These are phyloP conservation scores for Alnus glutinosa DNA, from an alignment of 306 rosid genomes.

Conservation along the genomic window DNA sequence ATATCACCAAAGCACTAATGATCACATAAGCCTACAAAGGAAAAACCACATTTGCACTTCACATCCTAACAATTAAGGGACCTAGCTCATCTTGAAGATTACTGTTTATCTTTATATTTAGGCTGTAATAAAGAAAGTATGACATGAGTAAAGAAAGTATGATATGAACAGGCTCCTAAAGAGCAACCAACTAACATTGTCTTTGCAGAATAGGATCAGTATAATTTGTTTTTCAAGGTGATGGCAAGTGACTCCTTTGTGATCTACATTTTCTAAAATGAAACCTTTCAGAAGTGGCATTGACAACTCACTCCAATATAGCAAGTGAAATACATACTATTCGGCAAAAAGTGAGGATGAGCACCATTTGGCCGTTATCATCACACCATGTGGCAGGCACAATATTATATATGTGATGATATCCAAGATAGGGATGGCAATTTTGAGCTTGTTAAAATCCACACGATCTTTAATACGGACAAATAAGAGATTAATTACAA, in stretches of 20 bases:
- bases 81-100: neutral
- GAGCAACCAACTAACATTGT: neutral
- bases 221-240: neutral
- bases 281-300: neutral
- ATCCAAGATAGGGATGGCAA: neutral
- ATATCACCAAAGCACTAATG: neutral
- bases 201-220: neutral
- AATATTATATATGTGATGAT: neutral
- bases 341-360: neutral
- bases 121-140: neutral
- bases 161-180: neutral
- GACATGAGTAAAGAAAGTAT: neutral
- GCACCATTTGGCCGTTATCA: neutral
- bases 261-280: neutral
- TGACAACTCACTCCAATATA: neutral
- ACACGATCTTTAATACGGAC: neutral
- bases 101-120: neutral
- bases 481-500: neutral
- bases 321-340: neutral
- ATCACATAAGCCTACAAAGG: neutral
- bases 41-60: neutral
- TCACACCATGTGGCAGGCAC: neutral
- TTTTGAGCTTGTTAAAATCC: neutral
- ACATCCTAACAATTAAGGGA: neutral
- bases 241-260: constrained; percentile 1